Percentiles rank a stretch among this genome's conserved stretches.
Conservation (phyloP, 495 filamentous ascomycete species). For the Neurospora terricola region DNA sequence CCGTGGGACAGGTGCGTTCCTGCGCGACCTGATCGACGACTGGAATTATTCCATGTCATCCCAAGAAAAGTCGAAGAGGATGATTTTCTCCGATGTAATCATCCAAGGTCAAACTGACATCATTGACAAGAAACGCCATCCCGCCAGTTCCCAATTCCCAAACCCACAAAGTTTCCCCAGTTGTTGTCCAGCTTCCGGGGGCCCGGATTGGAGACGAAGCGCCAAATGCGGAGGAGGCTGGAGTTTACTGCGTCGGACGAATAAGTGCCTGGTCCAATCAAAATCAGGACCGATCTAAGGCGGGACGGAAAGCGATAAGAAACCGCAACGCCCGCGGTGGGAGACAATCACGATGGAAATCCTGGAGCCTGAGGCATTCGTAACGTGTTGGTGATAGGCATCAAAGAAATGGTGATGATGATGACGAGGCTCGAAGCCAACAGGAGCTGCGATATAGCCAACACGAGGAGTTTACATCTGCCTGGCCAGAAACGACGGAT, state of each 20-base stretch:
- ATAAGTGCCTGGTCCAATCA: not conserved
- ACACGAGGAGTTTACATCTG: not conserved
- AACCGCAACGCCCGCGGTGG: not conserved
- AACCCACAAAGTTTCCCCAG: not conserved
- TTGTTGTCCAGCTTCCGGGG: not conserved
- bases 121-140: not conserved
- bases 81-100: not conserved
- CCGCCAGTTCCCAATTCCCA: not conserved
- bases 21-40: not conserved
- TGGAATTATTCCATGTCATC: not conserved
- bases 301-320: not conserved
- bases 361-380: not conserved
- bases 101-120: not conserved
- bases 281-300: not conserved
- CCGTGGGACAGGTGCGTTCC: not conserved
- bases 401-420: not conserved
- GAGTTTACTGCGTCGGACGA: not conserved
- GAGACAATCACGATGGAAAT: not conserved
- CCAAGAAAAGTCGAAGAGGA: not conserved
- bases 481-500: not conserved
- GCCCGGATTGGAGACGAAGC: not conserved
- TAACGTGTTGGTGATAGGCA: not conserved
- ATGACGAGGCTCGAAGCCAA: not conserved
- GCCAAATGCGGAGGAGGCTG: not conserved
- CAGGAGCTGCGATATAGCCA: not conserved